Evolutionary conservation across 2,329 filamentous ascomycete genomes (phyloP).

Genomic region (Aspergillus ruber): DNA sequence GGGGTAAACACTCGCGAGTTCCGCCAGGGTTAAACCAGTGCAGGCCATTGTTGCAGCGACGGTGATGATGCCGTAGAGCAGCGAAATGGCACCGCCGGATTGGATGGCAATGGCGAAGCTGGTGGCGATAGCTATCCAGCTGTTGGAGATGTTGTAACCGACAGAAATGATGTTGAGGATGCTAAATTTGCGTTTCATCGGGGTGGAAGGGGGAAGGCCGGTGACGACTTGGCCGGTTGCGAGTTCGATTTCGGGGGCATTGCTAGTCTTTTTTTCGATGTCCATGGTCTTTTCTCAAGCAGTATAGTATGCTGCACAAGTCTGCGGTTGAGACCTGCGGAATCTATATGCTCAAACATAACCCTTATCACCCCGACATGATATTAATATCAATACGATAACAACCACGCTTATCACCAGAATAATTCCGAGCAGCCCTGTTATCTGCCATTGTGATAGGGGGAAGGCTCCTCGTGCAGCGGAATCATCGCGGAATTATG

Average conservation of each 20-base stretch:
- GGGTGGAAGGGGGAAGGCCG: slow-evolving; percentile 9
- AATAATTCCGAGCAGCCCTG: neutral
- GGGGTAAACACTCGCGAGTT: slow-evolving; percentile 23
- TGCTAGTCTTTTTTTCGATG: neutral
- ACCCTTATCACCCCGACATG: neutral
- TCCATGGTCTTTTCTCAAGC: neutral
- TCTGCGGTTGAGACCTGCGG: too few relatives aligned
- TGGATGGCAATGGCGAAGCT: slow-evolving; percentile 20
- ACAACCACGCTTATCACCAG: neutral
- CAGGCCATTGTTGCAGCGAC: slow-evolving; percentile 16
- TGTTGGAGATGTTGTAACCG: slow-evolving; percentile 20
- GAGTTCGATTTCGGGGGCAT: slow-evolving; percentile 10
- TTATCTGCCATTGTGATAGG: neutral
- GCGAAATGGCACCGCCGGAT: slow-evolving; percentile 14
- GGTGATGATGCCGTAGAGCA: slow-evolving; percentile 17
- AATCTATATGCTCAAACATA: too few relatives aligned
- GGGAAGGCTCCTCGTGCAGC: neutral
- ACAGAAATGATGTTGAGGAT: slow-evolving; percentile 18
- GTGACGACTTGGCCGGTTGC: slow-evolving; percentile 14
- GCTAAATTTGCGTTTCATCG: slow-evolving; percentile 18
- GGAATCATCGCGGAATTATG: neutral
- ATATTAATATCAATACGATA: neutral
- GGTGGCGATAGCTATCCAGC: slow-evolving; percentile 18
- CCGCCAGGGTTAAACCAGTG: slow-evolving; percentile 19
- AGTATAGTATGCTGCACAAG: too few relatives aligned